Evolutionary conservation across 1,139 yeast genomes (phyloP).

Genomic region (Kurtzmaniella quercitrusa): DNA sequence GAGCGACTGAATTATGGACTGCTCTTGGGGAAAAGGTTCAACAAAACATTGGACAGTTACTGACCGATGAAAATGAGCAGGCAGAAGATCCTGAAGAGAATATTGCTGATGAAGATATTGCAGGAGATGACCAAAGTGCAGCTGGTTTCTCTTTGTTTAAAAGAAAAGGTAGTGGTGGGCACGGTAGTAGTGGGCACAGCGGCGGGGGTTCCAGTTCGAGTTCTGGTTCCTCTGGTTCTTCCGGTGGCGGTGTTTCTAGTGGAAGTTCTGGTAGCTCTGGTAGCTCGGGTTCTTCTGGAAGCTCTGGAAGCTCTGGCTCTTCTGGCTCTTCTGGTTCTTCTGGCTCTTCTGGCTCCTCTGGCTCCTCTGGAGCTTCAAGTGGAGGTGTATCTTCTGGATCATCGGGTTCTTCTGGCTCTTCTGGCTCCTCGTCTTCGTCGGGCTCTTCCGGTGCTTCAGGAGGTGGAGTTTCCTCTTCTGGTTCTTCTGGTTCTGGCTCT

Average conservation of each 20-base stretch:
- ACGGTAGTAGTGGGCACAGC: not conserved
- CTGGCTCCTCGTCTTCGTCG: constrained; percentile 6
- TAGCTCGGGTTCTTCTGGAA: not conserved
- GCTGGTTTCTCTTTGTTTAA: not conserved
- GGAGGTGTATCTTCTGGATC: constrained; percentile 1
- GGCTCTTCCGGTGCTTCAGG: constrained; percentile 7
- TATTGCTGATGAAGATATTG: not conserved
- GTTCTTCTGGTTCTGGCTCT: constrained; percentile 3
- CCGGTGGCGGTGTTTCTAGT: not conserved
- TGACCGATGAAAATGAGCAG: not conserved
- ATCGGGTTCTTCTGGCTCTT: constrained; percentile 2
- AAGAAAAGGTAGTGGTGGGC: not conserved
- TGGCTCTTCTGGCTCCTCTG: constrained; percentile 1
- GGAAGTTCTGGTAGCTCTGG: not conserved
- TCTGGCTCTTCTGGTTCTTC: constrained; percentile 2
- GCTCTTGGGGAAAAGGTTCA: not conserved
- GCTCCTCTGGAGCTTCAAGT: not conserved
- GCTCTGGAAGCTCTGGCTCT: constrained; percentile 1
- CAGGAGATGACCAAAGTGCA: not conserved
- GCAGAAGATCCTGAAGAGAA: not conserved
- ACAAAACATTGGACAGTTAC: not conserved
- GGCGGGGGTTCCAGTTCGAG: not conserved
- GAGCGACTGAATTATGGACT: not conserved
- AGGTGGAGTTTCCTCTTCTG: constrained; percentile 5
- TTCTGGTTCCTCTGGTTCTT: constrained; percentile 1